Evolutionary conservation across 2,329 filamentous ascomycete genomes (phyloP).

Genomic region (Pyrenophora seminiperda): DNA sequence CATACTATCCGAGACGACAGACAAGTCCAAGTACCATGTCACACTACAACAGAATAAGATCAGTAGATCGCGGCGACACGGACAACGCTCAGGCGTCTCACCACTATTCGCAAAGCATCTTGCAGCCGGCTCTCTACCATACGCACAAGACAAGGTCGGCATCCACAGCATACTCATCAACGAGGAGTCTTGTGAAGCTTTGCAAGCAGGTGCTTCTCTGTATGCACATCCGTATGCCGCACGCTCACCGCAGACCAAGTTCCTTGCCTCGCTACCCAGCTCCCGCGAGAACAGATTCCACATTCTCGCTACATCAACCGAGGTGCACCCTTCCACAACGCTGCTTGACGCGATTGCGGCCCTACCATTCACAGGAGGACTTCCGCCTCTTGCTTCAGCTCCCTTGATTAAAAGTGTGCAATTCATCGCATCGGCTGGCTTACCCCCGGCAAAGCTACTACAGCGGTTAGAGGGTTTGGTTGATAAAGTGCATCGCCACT

Average conservation of each 20-base stretch:
- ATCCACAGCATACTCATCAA: constrained; percentile 36
- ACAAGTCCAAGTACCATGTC: constrained; percentile 27
- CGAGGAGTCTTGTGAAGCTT: constrained; percentile 22
- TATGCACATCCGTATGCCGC: constrained; percentile 14
- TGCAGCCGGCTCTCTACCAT: constrained; percentile 39
- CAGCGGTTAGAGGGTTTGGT: constrained; percentile 43
- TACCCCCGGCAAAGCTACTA: constrained; percentile 36
- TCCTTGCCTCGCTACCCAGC: constrained; percentile 32
- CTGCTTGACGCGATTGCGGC: constrained; percentile 36
- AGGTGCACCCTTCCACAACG: constrained; percentile 19
- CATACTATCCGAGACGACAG: constrained; percentile 14
- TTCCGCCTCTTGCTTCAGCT: constrained; percentile 30
- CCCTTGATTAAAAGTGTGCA: constrained; percentile 31
- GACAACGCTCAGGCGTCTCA: constrained; percentile 34
- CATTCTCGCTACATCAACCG: constrained; percentile 21
- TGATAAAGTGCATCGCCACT: constrained; percentile 40
- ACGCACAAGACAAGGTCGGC: constrained; percentile 22
- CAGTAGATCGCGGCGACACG: constrained; percentile 28
- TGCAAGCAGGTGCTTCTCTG: constrained; percentile 27
- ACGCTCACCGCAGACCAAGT: constrained; percentile 18
- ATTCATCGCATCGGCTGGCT: constrained; percentile 37
- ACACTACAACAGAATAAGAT: constrained; percentile 33
- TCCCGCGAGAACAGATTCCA: constrained; percentile 27
- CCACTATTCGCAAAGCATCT: constrained; percentile 42
- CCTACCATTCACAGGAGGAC: constrained; percentile 37